Base-by-base conservation (phyloP, 257 asterid genomes). In the Gentiana straminea region DNA sequence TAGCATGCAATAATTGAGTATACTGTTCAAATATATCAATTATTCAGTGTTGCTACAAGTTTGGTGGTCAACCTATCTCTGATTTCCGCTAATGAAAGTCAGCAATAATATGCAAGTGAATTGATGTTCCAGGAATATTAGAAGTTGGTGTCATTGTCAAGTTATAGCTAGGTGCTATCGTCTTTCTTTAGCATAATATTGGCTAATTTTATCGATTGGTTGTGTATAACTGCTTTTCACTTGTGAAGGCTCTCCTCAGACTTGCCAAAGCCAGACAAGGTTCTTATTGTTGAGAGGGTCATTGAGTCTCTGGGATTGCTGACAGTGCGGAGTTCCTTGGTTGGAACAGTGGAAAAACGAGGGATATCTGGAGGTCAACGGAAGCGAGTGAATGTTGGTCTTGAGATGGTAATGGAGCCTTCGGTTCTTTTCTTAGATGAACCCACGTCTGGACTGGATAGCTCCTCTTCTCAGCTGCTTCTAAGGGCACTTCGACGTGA, bases 281-380 rank as follows among this genome's bases (percentile, higher is more conserved):
- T 90, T 54, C 94, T 86, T 37, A 67, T 80, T 24, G 86, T 90
- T 41, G 97, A 90, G 77, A 73, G 97, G 72, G 97, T 79, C 51
- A 84, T 90, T 13, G 94, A 90, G 60, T 79, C 86, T 43, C 75
- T 90, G 47, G 95, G 96, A 24, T 69, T 90, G 77, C 96, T 86
- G 64, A 75, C 79, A 4, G 95, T 86, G 41, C 73, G 98, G 13
- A 73, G 63, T 72, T 90, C 95, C 51, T 65, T 86, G 63, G 96
- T 90, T 57, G 96, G 98, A 36, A 86, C 98, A 33, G 89, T 90
- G 55, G 98, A 90, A 79, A 84, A 82, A 56, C 75, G 95, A 66
- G 95, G 98, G n/a, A 82, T 90, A 62, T 86, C 98, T 44, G 98
- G 98, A 58, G 98, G 98, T 52, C 98, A 90, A 72, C 77, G 85